Evolutionary conservation across 2,329 filamentous ascomycete species (phyloP), one percentile per base, ranked within the genome.

Genomic region (Chrysosporium keratinophilum): DNA sequence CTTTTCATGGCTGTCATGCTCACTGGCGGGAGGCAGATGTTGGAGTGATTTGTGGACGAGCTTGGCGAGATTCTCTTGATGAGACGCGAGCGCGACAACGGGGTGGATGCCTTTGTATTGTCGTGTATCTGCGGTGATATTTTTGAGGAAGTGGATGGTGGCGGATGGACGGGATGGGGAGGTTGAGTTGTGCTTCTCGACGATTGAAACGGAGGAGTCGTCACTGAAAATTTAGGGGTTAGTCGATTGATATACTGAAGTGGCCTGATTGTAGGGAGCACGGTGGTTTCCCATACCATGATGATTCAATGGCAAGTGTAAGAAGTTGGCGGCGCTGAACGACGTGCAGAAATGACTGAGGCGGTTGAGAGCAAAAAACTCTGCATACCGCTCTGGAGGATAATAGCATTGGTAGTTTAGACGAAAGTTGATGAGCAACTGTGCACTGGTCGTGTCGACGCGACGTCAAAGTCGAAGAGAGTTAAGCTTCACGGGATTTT

Each of bases 191-290:
- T 69, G 62, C 61, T 82, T 84, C 52, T 87, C 80, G 39, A 96
- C 76, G 46, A 97, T 71, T 31, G 91, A 85, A 17, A 96, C 89
- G 55, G 86, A 90, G 0, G 90, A 95, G 73, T 97, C 91, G 71
- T 97, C 91, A 76, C 91, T 76, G 50, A 23, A 34, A 50, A 28
- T 6, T 28, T 37, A 44, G 31, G n/a, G 6, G 23, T 42, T 34
- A 49, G 41, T 43, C 17, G 54, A 48, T 52, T 41, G 49, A 52
- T 15, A n/a, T 45, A 48, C 15, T 15, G 41, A 31, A 34, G 4
- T 17, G 19, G 15, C 1, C 14, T 33, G 43, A 49, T 33, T 20
- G 47, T 33, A 50, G 12, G 10, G 37, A 41, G 52, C 12, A 10
- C 2, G 40, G 12, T 12, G 17, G 12, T 20, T 19, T 14, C 31